Percentiles rank a stretch among this genome's conserved stretches.
These are phyloP conservation scores for Pseudocercospora vitis DNA, from an alignment of 2,329 filamentous ascomycete species.

Conservation along the genomic window DNA sequence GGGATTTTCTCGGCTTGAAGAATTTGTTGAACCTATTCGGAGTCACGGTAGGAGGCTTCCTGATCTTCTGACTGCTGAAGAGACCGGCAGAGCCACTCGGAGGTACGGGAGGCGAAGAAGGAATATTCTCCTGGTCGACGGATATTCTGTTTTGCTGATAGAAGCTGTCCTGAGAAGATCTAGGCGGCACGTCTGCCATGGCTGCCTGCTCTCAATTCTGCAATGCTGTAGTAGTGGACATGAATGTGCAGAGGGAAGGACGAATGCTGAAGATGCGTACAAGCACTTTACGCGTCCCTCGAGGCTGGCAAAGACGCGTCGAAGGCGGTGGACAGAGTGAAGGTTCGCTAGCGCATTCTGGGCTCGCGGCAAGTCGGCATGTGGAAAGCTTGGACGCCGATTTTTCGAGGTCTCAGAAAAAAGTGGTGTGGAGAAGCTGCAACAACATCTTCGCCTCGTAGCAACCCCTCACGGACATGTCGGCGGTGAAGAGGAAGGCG, in stretches of 20 bases:
- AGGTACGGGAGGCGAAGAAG: slow-evolving; percentile 32
- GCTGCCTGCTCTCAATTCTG: slow-evolving; percentile 9
- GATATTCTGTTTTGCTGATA: slow-evolving; percentile 33
- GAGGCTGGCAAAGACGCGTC: slow-evolving; percentile 12
- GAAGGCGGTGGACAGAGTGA: no score
- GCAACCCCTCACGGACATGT: slow-evolving; percentile 38
- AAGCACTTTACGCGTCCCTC: slow-evolving; percentile 15
- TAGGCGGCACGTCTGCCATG: slow-evolving; percentile 34
- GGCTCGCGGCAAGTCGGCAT: neutral
- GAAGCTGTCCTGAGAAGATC: slow-evolving; percentile 38
- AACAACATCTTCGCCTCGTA: neutral
- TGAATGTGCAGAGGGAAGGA: slow-evolving; percentile 12
- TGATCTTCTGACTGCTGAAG: slow-evolving; percentile 41
- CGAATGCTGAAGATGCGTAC: slow-evolving; percentile 5
- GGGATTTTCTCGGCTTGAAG: slow-evolving; percentile 49
- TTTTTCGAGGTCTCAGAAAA: neutral
- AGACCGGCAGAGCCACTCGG: slow-evolving; percentile 15
- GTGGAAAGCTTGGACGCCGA: neutral
- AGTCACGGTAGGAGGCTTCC: slow-evolving; percentile 51
- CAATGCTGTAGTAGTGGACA: neutral
- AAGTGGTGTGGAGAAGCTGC: neutral
- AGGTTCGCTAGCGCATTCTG: slow-evolving; percentile 3
- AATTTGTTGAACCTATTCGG: slow-evolving; percentile 54
- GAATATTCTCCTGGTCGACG: slow-evolving; percentile 36
- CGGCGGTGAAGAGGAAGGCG: slow-evolving; percentile 49